phyloP scores from a whole-genome alignment of 345 rosid species.

The Crucihimalaya himalaica region DNA sequence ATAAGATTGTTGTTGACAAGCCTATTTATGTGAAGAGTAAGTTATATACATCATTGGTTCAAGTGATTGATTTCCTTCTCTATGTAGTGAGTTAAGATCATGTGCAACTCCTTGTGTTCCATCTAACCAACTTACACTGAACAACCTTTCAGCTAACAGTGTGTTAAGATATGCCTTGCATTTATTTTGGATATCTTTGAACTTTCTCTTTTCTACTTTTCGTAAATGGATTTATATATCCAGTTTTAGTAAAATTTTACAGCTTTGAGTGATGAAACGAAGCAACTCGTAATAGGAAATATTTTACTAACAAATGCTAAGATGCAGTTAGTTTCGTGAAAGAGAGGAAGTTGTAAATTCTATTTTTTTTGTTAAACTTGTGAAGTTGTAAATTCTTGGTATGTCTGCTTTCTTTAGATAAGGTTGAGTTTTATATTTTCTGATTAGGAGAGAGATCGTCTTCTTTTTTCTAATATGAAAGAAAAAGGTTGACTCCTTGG shows the following conservation, averaged over 20 bases:
- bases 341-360: slow-evolving; percentile 9
- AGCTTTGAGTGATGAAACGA: neutral
- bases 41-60: slow-evolving; percentile 18
- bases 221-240: neutral
- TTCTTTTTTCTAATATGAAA: neutral
- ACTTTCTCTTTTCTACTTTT: neutral
- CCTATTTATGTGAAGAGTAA: slow-evolving; percentile 91
- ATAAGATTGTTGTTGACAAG: slow-evolving; percentile 82
- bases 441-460: neutral
- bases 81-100: slow-evolving; percentile 15
- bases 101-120: slow-evolving; percentile 16
- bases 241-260: neutral
- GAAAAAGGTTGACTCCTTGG: slow-evolving; percentile 7
- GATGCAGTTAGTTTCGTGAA: neutral
- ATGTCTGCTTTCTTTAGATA: neutral
- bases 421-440: neutral
- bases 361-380: neutral
- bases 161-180: neutral
- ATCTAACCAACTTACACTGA: slow-evolving; percentile 21
- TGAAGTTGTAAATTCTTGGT: neutral
- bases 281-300: neutral
- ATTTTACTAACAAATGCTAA: neutral
- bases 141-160: slow-evolving; percentile 18
- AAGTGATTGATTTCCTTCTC: neutral
- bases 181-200: slow-evolving; percentile 7